A percentile compares a stretch with the other conserved stretches of the same genome.
Evolutionary conservation across 2,329 filamentous ascomycete species (phyloP).

Genomic region (Neonectria punicea): DNA sequence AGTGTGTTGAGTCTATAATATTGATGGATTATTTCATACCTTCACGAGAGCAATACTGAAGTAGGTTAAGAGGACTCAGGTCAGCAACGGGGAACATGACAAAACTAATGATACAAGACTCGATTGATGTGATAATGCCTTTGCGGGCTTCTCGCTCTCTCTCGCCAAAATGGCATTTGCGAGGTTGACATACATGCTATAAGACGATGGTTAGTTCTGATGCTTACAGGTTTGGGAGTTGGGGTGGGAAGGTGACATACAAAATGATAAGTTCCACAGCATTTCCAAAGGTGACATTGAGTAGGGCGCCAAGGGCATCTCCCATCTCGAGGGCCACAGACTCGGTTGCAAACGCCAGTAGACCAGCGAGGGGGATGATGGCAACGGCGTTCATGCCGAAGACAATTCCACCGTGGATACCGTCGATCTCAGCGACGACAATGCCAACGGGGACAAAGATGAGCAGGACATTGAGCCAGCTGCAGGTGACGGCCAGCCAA

Average conservation of each 20-base stretch:
- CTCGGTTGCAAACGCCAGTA: constrained; percentile 79
- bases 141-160: constrained; percentile 25
- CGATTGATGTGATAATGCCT: constrained; percentile 29
- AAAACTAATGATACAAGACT: constrained; percentile 25
- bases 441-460: constrained; percentile 85
- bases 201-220: constrained; percentile 21
- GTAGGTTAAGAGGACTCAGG: constrained; percentile 33
- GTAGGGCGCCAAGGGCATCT: constrained; percentile 76
- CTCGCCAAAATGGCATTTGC: constrained; percentile 16
- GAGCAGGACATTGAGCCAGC: constrained; percentile 81
- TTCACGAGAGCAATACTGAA: constrained; percentile 80
- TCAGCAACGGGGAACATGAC: constrained; percentile 25
- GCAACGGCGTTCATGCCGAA: constrained; percentile 82
- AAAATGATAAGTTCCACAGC: constrained; percentile 85
- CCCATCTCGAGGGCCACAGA: constrained; percentile 78
- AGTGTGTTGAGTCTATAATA: too few species aligned
- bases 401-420: constrained; percentile 68
- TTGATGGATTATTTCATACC: constrained; percentile 42
- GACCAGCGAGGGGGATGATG: constrained; percentile 78
- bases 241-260: constrained; percentile 47
- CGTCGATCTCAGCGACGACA: constrained; percentile 64
- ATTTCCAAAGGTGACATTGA: constrained; percentile 84
- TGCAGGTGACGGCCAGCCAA: constrained; percentile 72
- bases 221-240: neutral
- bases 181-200: constrained; percentile 63